phyloP scores from a whole-genome alignment of 2,329 filamentous ascomycete genomes.

The Cercospora beticola region DNA sequence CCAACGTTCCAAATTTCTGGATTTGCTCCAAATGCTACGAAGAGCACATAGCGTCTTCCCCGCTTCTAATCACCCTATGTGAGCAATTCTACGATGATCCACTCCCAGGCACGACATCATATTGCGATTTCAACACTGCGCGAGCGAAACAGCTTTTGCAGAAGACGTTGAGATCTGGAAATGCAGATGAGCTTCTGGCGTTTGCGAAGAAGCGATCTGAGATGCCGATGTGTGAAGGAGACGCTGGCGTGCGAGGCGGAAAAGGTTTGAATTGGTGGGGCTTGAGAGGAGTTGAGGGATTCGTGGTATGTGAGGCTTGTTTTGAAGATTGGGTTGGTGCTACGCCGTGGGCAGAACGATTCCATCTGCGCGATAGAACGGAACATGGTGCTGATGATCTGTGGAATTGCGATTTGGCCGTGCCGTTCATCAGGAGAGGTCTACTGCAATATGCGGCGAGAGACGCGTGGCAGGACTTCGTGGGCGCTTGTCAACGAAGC shows the following conservation, averaged over 20 bases:
- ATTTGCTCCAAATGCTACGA: neutral
- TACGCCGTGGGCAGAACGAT: neutral
- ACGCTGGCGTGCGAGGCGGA: neutral
- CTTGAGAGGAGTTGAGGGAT: neutral
- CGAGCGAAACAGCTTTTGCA: neutral
- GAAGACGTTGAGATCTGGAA: neutral
- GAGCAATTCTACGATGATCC: neutral
- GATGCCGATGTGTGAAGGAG: neutral
- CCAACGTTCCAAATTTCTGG: neutral
- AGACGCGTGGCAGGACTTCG: neutral
- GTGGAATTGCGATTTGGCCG: neutral
- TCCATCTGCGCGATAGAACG: neutral
- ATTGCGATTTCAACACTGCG: neutral
- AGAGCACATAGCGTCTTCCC: neutral
- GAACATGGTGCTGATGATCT: neutral
- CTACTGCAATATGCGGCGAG: neutral
- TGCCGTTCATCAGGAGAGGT: neutral
- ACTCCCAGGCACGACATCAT: neutral
- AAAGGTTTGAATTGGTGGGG: neutral
- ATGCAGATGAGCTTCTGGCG: neutral
- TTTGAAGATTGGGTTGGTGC: neutral
- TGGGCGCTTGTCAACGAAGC: neutral
- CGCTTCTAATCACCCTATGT: neutral
- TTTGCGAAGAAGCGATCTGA: neutral
- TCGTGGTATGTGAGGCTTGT: neutral